Conservation (phyloP, 306 rosid species). For the Prunus kanzakura region DNA sequence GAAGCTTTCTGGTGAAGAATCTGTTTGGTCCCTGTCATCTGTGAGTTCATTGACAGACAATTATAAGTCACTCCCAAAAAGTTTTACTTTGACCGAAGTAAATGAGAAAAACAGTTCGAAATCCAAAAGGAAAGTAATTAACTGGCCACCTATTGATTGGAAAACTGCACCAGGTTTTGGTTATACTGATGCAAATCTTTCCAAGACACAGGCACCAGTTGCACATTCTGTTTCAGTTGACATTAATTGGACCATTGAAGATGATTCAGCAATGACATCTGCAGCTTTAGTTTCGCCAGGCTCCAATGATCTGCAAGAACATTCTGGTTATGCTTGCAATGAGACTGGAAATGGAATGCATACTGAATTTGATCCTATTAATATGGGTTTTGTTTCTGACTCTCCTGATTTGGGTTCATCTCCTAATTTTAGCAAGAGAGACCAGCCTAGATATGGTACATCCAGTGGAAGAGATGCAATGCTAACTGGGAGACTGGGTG, state of each 20-base stretch:
- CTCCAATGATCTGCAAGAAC: constrained; percentile 33
- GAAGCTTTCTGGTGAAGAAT: constrained; percentile 61
- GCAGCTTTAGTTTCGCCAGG: constrained; percentile 34
- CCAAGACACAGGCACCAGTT: constrained; percentile 43
- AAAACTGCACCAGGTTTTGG: constrained; percentile 78
- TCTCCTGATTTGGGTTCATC: constrained; percentile 16
- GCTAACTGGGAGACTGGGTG: constrained; percentile 70
- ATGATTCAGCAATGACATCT: constrained; percentile 31
- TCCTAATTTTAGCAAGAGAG: constrained; percentile 30
- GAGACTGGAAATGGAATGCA: constrained; percentile 18
- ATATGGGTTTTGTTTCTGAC: constrained; percentile 23
- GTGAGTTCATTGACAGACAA: constrained; percentile 31
- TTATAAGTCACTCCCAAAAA: constrained; percentile 27
- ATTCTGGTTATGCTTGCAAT: constrained; percentile 23
- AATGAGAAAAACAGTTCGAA: constrained; percentile 41
- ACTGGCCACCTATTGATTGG: constrained; percentile 91
- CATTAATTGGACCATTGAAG: constrained; percentile 44
- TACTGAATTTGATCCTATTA: constrained; percentile 23
- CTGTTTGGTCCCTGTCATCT: constrained; percentile 64
- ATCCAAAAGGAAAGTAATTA: constrained; percentile 40
- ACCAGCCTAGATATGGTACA: constrained; percentile 49
- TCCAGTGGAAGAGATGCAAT: constrained; percentile 43
- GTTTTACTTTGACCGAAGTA: constrained; percentile 18
- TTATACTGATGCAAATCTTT: constrained; percentile 60
- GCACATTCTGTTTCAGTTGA: constrained; percentile 40